Evolutionary conservation across 176 grass and related monocot genomes (phyloP), one percentile per base, ranked within the genome.

Genomic region (Bothriochloa decipiens): DNA sequence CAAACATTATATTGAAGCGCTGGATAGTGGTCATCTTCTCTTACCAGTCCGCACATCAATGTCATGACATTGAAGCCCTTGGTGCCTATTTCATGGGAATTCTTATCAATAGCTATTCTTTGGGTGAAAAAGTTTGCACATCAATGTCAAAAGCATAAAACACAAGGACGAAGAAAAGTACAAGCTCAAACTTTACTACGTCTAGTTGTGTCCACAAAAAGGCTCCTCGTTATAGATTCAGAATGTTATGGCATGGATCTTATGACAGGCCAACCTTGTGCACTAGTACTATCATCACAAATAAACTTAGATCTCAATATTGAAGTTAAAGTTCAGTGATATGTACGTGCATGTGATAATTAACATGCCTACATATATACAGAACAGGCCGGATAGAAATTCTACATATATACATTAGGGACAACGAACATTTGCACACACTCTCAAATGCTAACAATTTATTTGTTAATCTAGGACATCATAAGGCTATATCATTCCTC

Each of bases 401-500:
- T 71, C 8, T 52, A n/a, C 32, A 27, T 72, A 73, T 78, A 23
- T 71, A 32, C 80, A 74, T 47, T 52, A 28, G 20, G 70, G 16
- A 76, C 15, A 81, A 40, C 28, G 2, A 29, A 32, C 41, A 62
- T 81, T 62, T 89, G 40, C 18, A 83, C 26, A 73, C 53, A 46
- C 12, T 28, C 28, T 68, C 47, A 80, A 66, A 58, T 84, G 43
- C 11, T 52, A 82, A 69, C 3, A 68, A 75, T 35, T 57, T 41
- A 5, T 18, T 43, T 68, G 17, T 60, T 72, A 53, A 67, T 18
- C 35, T 64, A 46, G 22, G 49, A 87, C 13, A 85, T 87, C 85
- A 58, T 13, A 82, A 87, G 37, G 42, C 7, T 80, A 72, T 81
- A 77, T 72, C 89, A 32, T 81, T 89, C 49, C 29, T 78, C 89